A percentile compares a stretch with the other conserved stretches of the same genome.
Evolutionary conservation across 352 stramenopile species (phyloP).

Genomic region (Globisporangium ultimum): DNA sequence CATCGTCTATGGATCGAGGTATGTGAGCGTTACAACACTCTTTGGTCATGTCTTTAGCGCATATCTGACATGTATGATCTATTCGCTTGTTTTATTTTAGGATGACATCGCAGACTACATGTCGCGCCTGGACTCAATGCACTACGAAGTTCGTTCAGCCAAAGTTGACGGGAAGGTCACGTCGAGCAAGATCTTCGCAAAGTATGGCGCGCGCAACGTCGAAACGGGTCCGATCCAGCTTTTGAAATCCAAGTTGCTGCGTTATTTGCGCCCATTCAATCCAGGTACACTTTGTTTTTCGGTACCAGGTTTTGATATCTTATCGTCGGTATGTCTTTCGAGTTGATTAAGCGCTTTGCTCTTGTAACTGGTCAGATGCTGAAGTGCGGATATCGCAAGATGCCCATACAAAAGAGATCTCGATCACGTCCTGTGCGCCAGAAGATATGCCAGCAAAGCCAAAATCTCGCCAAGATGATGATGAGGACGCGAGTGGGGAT

Average conservation of each 20-base stretch:
- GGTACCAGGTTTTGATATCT: neutral
- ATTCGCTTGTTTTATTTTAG: conserved; percentile 19
- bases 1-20: conserved; percentile 72
- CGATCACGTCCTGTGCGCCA: conserved; percentile 57
- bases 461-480: conserved; percentile 2
- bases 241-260: conserved; percentile 78
- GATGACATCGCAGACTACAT: conserved; percentile 58
- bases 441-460: neutral
- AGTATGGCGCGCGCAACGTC: conserved; percentile 81
- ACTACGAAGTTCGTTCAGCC: conserved; percentile 65
- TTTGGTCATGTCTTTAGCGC: neutral
- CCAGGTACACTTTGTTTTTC: conserved; percentile 25
- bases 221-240: conserved; percentile 75
- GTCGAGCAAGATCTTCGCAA: conserved; percentile 73
- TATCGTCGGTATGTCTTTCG: neutral
- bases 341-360: neutral
- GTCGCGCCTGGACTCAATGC: conserved; percentile 67
- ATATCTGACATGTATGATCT: conserved; percentile 3
- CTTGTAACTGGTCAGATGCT: conserved; percentile 26
- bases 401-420: conserved; percentile 42
- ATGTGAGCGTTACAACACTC: conserved; percentile 2
- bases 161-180: conserved; percentile 43
- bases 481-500: conserved; percentile 3
- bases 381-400: conserved; percentile 71
- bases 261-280: conserved; percentile 75